phyloP scores from a whole-genome alignment of 139 green algal genomes.

The Haematococcus lacustris region DNA sequence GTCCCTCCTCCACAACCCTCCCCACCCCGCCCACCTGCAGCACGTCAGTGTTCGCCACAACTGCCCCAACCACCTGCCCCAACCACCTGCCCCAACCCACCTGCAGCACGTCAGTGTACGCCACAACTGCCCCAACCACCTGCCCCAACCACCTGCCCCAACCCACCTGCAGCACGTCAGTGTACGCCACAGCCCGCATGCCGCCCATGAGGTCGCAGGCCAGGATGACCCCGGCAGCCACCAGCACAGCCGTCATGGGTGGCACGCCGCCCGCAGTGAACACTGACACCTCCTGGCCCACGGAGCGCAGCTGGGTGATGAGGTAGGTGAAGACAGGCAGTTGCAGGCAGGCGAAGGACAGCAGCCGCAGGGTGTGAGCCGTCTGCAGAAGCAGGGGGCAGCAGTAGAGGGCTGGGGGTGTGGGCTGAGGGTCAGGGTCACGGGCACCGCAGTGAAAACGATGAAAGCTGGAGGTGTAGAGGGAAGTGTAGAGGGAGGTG shows the following conservation, averaged over 20 bases:
- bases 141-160: no score
- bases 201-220: slow-evolving; percentile 32
- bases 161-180: slow-evolving; percentile 22
- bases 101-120: slow-evolving; percentile 21
- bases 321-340: slow-evolving; percentile 45
- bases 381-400: slow-evolving; percentile 6
- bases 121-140: no score
- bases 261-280: background rate
- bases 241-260: background rate
- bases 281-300: slow-evolving; percentile 25
- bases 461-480: no score
- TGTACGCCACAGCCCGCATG: slow-evolving; percentile 38
- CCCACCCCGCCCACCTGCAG: no score
- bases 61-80: no score
- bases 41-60: no score
- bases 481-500: no score
- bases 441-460: no score
- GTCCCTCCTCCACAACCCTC: no score
- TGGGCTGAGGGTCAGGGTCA: background rate
- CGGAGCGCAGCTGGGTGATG: slow-evolving; percentile 39
- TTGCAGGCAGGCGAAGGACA: slow-evolving; percentile 34
- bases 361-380: slow-evolving; percentile 19
- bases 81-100: no score
- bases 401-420: background rate
- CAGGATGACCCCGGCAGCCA: slow-evolving; percentile 18